phyloP scores from a whole-genome alignment of 768 basidiomycete genomes.

The Leccinum disarticulatum region DNA sequence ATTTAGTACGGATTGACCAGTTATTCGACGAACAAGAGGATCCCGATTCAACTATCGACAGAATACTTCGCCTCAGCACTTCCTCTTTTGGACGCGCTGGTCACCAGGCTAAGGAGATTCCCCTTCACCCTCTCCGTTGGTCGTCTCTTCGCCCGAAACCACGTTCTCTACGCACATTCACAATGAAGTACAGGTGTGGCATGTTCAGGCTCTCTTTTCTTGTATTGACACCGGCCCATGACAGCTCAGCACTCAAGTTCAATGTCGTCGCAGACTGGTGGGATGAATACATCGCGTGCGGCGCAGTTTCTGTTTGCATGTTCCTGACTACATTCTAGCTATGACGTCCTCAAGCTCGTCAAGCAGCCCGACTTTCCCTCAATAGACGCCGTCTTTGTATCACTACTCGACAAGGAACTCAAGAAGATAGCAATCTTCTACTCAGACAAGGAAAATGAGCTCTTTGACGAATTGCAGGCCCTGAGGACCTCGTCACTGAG shows the following conservation, averaged over 20 bases:
- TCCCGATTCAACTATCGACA: too few relatives aligned
- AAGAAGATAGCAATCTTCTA: neutral
- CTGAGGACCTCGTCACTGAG: neutral
- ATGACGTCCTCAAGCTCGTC: conserved; percentile 70
- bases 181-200: conserved; percentile 40
- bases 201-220: neutral
- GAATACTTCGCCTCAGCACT: too few relatives aligned
- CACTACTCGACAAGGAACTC: neutral
- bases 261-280: conserved; percentile 92
- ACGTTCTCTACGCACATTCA: conserved; percentile 13
- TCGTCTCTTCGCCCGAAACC: neutral
- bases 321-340: conserved; percentile 44
- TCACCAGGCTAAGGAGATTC: conserved; percentile 18
- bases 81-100: too few relatives aligned
- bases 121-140: conserved; percentile 17
- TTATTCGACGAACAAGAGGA: conserved; percentile 72
- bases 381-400: neutral
- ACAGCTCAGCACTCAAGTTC: conserved; percentile 82
- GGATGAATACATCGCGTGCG: conserved; percentile 87
- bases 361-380: neutral
- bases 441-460: neutral
- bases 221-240: neutral
- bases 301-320: conserved; percentile 12
- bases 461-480: neutral
- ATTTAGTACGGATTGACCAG: conserved; percentile 35